A percentile compares a stretch with the other conserved stretches of the same genome.
phyloP scores from a whole-genome alignment of 805 yeast genomes.

The baker's yeast (Saccharomyces cerevisiae) region DNA sequence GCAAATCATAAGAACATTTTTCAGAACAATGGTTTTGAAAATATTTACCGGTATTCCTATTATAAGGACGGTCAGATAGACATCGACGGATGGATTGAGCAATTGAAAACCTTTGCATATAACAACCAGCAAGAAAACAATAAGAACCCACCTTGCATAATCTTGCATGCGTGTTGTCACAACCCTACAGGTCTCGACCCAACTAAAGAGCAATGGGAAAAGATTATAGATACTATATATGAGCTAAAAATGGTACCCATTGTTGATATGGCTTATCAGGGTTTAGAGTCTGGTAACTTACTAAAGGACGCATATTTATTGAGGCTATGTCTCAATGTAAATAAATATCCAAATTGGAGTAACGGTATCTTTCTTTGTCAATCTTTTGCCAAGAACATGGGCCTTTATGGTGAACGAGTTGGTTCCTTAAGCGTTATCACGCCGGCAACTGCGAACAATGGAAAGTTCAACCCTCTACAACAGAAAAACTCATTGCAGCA shows the following conservation, averaged over 20 bases:
- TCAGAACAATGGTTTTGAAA: constrained; percentile 55
- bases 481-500: constrained; percentile 45
- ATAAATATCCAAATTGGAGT: constrained; percentile 28
- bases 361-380: constrained; percentile 63
- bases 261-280: constrained; percentile 93
- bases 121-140: constrained; percentile 40
- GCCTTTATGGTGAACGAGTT: constrained; percentile 90
- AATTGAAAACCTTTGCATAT: constrained; percentile 33
- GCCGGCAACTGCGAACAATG: constrained; percentile 45
- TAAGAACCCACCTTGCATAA: constrained; percentile 40
- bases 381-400: constrained; percentile 92
- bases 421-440: constrained; percentile 64
- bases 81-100: constrained; percentile 52
- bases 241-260: constrained; percentile 62
- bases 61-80: constrained; percentile 66
- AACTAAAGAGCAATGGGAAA: constrained; percentile 68
- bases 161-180: constrained; percentile 92
- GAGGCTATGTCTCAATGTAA: constrained; percentile 27
- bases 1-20: constrained; percentile 84
- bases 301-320: constrained; percentile 59
- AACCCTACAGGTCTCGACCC: constrained; percentile 97
- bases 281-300: constrained; percentile 81
- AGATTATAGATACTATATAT: constrained; percentile 56
- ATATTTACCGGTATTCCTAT: constrained; percentile 57
- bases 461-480: background rate